phyloP scores from a whole-genome alignment of 2,329 filamentous ascomycete genomes.

The Pezicula neosporulosa region DNA sequence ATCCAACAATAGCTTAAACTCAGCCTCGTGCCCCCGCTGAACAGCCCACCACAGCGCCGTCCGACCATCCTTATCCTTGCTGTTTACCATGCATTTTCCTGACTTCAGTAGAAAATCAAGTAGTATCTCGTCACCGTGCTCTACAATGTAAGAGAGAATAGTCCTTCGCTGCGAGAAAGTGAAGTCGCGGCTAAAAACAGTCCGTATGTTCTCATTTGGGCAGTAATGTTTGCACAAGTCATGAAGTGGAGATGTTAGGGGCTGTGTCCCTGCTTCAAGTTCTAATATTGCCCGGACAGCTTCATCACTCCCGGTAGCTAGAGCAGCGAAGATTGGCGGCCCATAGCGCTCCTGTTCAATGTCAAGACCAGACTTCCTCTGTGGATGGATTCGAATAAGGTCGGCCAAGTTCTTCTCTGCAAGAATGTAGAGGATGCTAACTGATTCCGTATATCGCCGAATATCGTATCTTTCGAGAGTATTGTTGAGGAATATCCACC shows the following conservation, averaged over 20 bases:
- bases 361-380: constrained; percentile 15
- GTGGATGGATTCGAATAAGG: constrained; percentile 24
- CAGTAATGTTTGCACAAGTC: constrained; percentile 7
- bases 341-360: constrained; percentile 28
- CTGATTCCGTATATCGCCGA: constrained; percentile 21
- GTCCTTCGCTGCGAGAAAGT: constrained; percentile 5
- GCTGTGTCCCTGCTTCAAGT: constrained; percentile 3
- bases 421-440: constrained; percentile 32
- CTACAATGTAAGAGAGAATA: constrained; percentile 4
- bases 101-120: constrained; percentile 9
- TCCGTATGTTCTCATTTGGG: neutral
- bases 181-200: constrained; percentile 5
- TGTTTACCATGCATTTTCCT: too few relatives aligned
- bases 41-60: constrained; percentile 11
- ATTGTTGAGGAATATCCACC: constrained; percentile 30
- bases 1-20: too few relatives aligned
- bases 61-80: too few relatives aligned
- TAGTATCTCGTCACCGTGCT: constrained; percentile 7
- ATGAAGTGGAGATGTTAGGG: constrained; percentile 2
- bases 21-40: neutral
- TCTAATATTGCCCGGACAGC: constrained; percentile 23
- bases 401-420: constrained; percentile 26
- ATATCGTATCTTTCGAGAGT: constrained; percentile 23
- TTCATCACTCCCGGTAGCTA: constrained; percentile 26
- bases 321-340: constrained; percentile 32